Percentiles rank a stretch among this genome's conserved stretches.
These are phyloP conservation scores for Elasticomyces elasticus DNA, from an alignment of 495 filamentous ascomycete species.

Conservation along the genomic window DNA sequence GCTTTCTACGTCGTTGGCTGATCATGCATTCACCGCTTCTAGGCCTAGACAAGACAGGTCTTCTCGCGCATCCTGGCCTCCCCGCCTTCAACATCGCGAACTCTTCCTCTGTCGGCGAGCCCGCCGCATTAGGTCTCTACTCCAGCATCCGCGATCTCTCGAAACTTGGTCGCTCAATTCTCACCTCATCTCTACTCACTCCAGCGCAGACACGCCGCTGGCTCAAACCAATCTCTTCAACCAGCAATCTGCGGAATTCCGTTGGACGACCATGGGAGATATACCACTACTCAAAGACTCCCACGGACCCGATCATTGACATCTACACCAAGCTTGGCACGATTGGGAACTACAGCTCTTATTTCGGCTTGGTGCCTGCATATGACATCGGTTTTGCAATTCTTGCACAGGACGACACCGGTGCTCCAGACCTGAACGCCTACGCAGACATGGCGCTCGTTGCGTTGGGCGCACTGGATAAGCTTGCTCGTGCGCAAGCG, in stretches of 20 bases:
- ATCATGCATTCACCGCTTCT: too few species aligned
- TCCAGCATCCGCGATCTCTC: slow-evolving; percentile 30
- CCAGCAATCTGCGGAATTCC: slow-evolving; percentile 38
- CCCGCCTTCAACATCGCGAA: background rate
- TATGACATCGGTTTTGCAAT: slow-evolving; percentile 10
- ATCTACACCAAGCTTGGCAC: slow-evolving; percentile 5
- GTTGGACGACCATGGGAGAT: slow-evolving; percentile 31
- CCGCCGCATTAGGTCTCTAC: slow-evolving; percentile 7
- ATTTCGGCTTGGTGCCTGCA: slow-evolving; percentile 5
- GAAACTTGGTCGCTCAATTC: slow-evolving; percentile 38
- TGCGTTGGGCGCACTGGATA: background rate
- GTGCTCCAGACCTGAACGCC: background rate
- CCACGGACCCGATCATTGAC: slow-evolving; percentile 3
- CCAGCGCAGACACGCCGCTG: slow-evolving; percentile 34
- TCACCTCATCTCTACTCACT: slow-evolving; percentile 38
- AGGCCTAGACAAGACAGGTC: too few species aligned
- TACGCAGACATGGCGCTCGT: background rate
- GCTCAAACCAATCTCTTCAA: slow-evolving; percentile 42
- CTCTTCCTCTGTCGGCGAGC: slow-evolving; percentile 19
- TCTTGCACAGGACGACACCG: background rate
- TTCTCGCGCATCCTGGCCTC: too few species aligned
- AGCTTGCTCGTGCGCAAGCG: background rate
- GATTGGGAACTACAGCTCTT: slow-evolving; percentile 2
- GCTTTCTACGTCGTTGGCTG: too few species aligned
- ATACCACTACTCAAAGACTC: background rate